phyloP scores from a whole-genome alignment of 345 rosid species.

The Citrus maxima region DNA sequence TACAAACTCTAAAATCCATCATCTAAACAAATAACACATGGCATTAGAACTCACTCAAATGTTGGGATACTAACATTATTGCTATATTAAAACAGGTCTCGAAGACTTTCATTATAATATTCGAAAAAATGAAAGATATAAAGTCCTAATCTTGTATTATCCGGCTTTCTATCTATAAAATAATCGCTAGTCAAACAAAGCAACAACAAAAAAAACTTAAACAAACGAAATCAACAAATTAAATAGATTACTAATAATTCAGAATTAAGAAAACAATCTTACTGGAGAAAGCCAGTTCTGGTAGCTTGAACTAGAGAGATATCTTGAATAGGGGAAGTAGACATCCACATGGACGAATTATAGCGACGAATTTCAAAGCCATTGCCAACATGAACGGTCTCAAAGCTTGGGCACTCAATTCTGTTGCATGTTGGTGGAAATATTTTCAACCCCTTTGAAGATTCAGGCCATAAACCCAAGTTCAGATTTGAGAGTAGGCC shows the following conservation, averaged over 20 bases:
- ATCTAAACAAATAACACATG: no score
- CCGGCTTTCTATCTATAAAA: no score
- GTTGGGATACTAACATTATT: no score
- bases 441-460: constrained; percentile 10
- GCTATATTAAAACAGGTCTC: no score
- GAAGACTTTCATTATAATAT: no score
- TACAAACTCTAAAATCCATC: no score
- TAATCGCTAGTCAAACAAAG: no score
- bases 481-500: constrained; percentile 44
- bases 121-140: no score
- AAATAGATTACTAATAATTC: neutral
- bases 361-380: constrained; percentile 75
- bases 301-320: constrained; percentile 63
- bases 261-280: constrained; percentile 1
- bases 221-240: neutral
- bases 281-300: constrained; percentile 70
- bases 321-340: constrained; percentile 65
- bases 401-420: constrained; percentile 76
- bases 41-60: no score
- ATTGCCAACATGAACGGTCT: constrained; percentile 43
- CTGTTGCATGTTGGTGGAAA: constrained; percentile 68
- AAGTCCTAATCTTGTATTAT: neutral
- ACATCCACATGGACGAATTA: constrained; percentile 54
- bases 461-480: constrained; percentile 16
- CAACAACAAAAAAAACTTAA: neutral